phyloP scores from a whole-genome alignment of 2,329 filamentous ascomycete species.

The Sordariomycetes sp. region DNA sequence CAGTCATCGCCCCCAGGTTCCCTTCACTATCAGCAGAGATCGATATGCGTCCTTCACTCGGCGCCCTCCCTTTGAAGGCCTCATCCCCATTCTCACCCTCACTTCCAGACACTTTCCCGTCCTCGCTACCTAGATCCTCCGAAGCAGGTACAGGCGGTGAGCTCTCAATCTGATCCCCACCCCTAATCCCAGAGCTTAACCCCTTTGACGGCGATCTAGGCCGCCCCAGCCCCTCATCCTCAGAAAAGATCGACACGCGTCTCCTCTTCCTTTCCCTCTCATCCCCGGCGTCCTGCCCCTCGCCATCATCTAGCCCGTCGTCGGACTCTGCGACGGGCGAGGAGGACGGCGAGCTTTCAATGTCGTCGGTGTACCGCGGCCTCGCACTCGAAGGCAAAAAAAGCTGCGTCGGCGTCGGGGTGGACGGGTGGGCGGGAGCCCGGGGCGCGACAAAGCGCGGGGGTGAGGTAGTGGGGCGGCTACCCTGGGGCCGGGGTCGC shows the following conservation, averaged over 20 bases:
- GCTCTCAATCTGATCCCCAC: background rate
- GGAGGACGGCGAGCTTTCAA: constrained; percentile 2
- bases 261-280: background rate
- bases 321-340: background rate
- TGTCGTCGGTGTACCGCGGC: background rate
- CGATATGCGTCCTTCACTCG: background rate
- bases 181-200: background rate
- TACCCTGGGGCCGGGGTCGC: background rate
- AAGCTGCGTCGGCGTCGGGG: constrained; percentile 1
- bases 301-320: background rate
- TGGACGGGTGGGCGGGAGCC: background rate
- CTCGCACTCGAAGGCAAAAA: background rate
- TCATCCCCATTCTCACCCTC: background rate
- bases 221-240: background rate
- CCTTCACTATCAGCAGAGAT: background rate
- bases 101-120: background rate
- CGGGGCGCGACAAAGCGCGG: constrained; percentile 1
- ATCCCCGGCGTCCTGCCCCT: background rate
- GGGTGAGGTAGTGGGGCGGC: background rate
- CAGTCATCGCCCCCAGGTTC: background rate
- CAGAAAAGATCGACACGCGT: background rate
- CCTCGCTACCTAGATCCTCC: background rate
- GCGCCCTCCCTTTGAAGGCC: background rate
- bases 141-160: background rate
- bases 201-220: background rate